phyloP scores from a whole-genome alignment of 192 early-diverging fungal genomes.

The Gryganskiella cystojenkinii region DNA sequence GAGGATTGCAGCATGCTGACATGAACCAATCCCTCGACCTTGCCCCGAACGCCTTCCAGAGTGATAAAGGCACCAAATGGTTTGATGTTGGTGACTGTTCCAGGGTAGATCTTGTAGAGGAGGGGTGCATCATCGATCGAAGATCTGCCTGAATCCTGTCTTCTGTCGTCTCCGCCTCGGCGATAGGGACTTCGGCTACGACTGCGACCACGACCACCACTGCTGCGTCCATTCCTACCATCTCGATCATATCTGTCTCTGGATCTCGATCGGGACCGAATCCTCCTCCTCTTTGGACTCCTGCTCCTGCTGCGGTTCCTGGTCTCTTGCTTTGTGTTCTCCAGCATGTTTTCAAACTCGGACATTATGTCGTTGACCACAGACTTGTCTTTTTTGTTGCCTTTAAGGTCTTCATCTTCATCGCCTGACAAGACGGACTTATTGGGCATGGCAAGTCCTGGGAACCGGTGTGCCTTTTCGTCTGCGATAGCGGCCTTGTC shows the following conservation, averaged over 20 bases:
- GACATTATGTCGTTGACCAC: conserved; percentile 66
- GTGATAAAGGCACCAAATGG: conserved; percentile 96
- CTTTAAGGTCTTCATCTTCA: too few species aligned
- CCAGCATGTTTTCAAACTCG: conserved; percentile 67
- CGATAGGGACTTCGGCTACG: conserved; percentile 44
- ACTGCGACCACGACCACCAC: conserved; percentile 27
- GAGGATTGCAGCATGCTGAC: conserved; percentile 74
- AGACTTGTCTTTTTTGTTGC: conserved; percentile 29
- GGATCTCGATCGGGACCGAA: conserved; percentile 44
- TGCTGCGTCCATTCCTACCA: too few species aligned
- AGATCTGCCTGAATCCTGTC: conserved; percentile 7
- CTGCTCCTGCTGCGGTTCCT: conserved; percentile 47
- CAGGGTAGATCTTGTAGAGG: conserved; percentile 93
- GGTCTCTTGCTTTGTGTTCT: conserved; percentile 41
- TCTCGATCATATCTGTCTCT: conserved; percentile 23
- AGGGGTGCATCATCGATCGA: conserved; percentile 81
- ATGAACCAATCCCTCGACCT: conserved; percentile 93
- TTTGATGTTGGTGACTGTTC: conserved; percentile 82
- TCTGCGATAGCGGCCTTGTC: conserved; percentile 51
- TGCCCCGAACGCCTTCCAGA: conserved; percentile 81
- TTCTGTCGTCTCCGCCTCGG: conserved; percentile 29
- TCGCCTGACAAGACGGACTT: conserved; percentile 55
- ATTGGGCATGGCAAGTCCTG: conserved; percentile 76
- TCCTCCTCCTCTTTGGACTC: conserved; percentile 40
- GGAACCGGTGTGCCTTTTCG: conserved; percentile 75